Base-by-base conservation (phyloP, 148 eudicot species). In the Euryodendron excelsum region DNA sequence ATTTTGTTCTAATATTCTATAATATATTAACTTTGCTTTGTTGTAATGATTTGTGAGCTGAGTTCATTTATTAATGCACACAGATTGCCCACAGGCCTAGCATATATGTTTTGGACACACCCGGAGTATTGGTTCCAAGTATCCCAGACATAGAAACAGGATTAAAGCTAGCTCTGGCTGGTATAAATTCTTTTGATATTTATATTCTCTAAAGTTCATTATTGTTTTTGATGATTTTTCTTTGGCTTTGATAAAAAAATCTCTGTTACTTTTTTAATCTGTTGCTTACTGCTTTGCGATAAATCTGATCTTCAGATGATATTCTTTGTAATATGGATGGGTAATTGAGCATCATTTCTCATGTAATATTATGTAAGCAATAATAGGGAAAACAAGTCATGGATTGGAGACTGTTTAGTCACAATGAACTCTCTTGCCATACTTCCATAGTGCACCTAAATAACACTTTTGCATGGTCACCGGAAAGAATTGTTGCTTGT, bases 71-170 rank as follows among this genome's bases (percentile, higher is more conserved):
- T 72, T 73, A 41, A 25, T 81, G 48, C 73, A 36, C 76, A 50
- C 92, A 96, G 98, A 93, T 96, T 84, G 98, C 99, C 25, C 90
- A 96, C 73, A 88, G 84, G 73, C 99, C 99, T 82, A 96, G 98
- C 89, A 96, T 96, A 76, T 96, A 96, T 83, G 95, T 96, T 69
- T 80, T 90, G 87, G 99, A 96, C 84, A 90, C 99, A 15, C 99
- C 98, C 5, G 99, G 99, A 83, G 98, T 96, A 78, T 84, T 96
- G 79, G 95, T 93, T 78, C 99, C 98, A 48, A 91, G 90, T 79
- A 96, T 96, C 64, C 88, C 95, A 65, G 91, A 96, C 79, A 87
- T 96, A 72, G 99, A 91, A 81, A 93, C 98, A 52, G 99, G 98
- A 69, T 83, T 93, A 71, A 96, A 96, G 89, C 90, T 96, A 78